Conservation (phyloP, 768 basidiomycete species). For the Naganishia antarctica region DNA sequence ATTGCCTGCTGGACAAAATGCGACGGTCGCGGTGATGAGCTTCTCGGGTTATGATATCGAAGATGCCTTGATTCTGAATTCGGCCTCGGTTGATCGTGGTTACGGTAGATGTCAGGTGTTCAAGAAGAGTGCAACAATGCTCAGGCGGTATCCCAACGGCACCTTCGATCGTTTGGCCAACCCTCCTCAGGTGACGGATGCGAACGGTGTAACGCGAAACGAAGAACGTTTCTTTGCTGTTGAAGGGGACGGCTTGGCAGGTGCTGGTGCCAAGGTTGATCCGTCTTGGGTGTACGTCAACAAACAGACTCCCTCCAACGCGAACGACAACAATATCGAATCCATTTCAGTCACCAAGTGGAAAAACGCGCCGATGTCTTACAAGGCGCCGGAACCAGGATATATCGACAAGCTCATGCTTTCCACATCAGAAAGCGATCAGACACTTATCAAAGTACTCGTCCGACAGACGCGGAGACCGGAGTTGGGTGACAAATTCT, state of each 20-base stretch:
- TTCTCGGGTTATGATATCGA: conserved; percentile 99
- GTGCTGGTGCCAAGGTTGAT: conserved; percentile 88
- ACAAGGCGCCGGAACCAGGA: conserved; percentile 88
- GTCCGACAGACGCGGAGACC: conserved; percentile 94
- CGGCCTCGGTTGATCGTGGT: conserved; percentile 91
- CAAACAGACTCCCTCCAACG: conserved; percentile 91
- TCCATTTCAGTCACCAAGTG: conserved; percentile 58
- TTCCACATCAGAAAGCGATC: conserved; percentile 92
- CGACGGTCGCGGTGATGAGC: conserved; percentile 97
- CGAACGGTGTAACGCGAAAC: conserved; percentile 66
- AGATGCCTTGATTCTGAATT: conserved; percentile 94
- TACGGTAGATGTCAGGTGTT: conserved; percentile 97
- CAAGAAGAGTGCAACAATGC: conserved; percentile 87
- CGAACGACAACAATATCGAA: conserved; percentile 65
- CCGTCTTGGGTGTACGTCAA: conserved; percentile 93
- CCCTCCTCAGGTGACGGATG: conserved; percentile 65
- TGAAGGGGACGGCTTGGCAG: conserved; percentile 85
- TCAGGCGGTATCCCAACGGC: conserved; percentile 94
- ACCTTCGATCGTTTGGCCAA: conserved; percentile 93
- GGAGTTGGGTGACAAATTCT: conserved; percentile 97
- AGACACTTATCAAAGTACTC: conserved; percentile 92
- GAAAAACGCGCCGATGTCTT: conserved; percentile 84
- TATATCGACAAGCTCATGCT: conserved; percentile 98
- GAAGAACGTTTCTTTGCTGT: conserved; percentile 77
- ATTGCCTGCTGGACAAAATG: conserved; percentile 95